These are phyloP conservation scores for Phaeolepiota aurea DNA, from an alignment of 768 basidiomycete genomes.

Conservation along the genomic window DNA sequence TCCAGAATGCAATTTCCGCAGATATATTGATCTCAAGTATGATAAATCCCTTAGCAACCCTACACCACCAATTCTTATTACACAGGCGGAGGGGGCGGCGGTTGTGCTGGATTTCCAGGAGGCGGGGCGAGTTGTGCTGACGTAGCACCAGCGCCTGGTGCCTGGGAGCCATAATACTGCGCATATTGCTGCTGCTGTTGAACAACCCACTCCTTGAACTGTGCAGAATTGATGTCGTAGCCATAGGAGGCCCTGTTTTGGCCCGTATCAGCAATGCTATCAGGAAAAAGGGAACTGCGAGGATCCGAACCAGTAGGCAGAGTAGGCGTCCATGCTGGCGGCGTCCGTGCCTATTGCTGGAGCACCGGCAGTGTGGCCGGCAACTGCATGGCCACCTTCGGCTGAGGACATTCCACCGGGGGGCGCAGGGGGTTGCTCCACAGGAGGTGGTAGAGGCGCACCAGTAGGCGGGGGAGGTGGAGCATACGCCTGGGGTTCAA, in stretches of 20 bases:
- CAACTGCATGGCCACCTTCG: conserved; percentile 12
- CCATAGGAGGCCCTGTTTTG: conserved; percentile 60
- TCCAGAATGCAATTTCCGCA: too few species aligned
- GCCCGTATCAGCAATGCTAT: neutral
- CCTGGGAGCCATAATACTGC: conserved; percentile 51
- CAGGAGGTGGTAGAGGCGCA: conserved; percentile 35
- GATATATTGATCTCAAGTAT: too few species aligned
- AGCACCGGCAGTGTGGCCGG: conserved; percentile 2
- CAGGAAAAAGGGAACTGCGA: neutral
- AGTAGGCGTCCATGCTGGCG: conserved; percentile 29
- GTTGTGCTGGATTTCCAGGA: neutral
- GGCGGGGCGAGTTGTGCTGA: neutral
- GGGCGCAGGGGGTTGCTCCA: conserved; percentile 30
- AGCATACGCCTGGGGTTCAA: conserved; percentile 4
- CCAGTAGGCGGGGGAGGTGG: conserved; percentile 36
- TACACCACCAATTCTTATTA: too few species aligned
- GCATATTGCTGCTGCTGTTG: conserved; percentile 56
- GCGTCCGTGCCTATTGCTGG: conserved; percentile 5
- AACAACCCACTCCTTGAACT: conserved; percentile 70
- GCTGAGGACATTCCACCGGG: conserved; percentile 20
- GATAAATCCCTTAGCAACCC: too few species aligned
- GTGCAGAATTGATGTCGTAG: conserved; percentile 67
- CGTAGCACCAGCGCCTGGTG: neutral
- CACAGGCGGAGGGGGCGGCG: neutral
- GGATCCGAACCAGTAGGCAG: conserved; percentile 40